phyloP scores from a whole-genome alignment of 208 protist species.

The Endotrypanum monterogeii region DNA sequence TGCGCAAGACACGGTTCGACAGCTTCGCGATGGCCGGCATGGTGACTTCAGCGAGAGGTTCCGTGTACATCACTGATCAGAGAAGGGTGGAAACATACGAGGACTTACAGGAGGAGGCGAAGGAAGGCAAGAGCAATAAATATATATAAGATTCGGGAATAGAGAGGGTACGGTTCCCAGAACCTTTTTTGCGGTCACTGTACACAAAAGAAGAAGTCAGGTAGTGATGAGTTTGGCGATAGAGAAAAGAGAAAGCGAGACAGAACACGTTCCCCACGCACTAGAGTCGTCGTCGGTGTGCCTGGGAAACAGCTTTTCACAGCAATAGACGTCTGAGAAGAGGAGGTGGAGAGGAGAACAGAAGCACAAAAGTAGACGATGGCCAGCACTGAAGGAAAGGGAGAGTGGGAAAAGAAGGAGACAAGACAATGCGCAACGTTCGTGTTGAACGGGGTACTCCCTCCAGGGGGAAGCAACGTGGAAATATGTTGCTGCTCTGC shows the following conservation, averaged over 20 bases:
- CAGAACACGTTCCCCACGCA: not conserved
- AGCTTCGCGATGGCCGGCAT: slow-evolving; percentile 40
- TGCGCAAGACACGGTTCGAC: slow-evolving; percentile 43
- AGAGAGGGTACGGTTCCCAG: not conserved
- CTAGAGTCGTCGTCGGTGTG: not conserved
- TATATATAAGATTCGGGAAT: not conserved
- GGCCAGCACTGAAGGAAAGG: not conserved
- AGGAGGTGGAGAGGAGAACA: not conserved
- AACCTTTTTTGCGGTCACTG: not conserved
- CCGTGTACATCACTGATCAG: slow-evolving; percentile 1
- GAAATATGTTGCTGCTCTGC: not conserved
- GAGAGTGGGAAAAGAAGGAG: slow-evolving; percentile 1
- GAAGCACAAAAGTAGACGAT: not conserved
- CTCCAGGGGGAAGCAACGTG: too few relatives aligned
- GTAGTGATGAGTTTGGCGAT: too few relatives aligned
- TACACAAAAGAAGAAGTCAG: not conserved
- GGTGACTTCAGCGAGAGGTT: slow-evolving; percentile 8
- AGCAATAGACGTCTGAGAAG: not conserved
- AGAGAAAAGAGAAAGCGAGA: not conserved
- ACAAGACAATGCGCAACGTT: not conserved
- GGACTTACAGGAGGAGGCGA: not conserved
- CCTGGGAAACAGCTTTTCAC: not conserved
- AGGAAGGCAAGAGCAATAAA: not conserved
- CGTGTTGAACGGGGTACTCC: too few relatives aligned
- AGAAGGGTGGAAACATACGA: not conserved